Conservation (phyloP, 2,329 filamentous ascomycete species). For the Penicillium sp. region DNA sequence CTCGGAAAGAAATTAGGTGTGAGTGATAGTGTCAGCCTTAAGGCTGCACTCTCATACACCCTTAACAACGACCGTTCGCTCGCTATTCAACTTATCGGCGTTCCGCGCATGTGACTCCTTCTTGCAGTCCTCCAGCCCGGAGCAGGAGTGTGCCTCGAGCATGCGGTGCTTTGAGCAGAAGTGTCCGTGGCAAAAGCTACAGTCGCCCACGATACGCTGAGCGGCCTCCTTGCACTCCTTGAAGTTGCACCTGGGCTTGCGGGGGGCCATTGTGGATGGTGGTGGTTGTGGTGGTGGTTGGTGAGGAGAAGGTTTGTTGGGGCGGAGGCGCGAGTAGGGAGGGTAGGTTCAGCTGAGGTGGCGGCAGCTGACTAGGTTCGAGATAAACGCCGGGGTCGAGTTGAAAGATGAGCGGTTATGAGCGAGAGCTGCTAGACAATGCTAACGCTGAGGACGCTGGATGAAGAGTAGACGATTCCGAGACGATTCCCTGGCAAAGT, state of each 20-base stretch:
- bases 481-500: not conserved
- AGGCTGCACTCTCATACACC: slow-evolving; percentile 63
- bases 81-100: slow-evolving; percentile 84
- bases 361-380: not conserved
- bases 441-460: not conserved
- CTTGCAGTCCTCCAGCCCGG: slow-evolving; percentile 93
- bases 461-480: not conserved
- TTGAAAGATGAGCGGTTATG: not conserved
- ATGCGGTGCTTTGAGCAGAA: slow-evolving; percentile 95
- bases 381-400: slow-evolving; percentile 19
- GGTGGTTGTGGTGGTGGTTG: slow-evolving; percentile 1
- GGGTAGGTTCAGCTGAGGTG: not conserved
- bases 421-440: not conserved
- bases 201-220: slow-evolving; percentile 94
- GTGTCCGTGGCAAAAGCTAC: slow-evolving; percentile 88
- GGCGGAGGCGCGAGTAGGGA: not conserved
- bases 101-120: slow-evolving; percentile 95
- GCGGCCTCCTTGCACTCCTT: slow-evolving; percentile 85
- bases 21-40: not conserved
- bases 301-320: not conserved
- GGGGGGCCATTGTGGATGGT: slow-evolving; percentile 44
- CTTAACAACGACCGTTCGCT: slow-evolving; percentile 91
- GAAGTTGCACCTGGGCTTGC: slow-evolving; percentile 74
- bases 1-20: not conserved
- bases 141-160: slow-evolving; percentile 91